phyloP scores from a whole-genome alignment of 306 rosid species.

The Quercus alba region DNA sequence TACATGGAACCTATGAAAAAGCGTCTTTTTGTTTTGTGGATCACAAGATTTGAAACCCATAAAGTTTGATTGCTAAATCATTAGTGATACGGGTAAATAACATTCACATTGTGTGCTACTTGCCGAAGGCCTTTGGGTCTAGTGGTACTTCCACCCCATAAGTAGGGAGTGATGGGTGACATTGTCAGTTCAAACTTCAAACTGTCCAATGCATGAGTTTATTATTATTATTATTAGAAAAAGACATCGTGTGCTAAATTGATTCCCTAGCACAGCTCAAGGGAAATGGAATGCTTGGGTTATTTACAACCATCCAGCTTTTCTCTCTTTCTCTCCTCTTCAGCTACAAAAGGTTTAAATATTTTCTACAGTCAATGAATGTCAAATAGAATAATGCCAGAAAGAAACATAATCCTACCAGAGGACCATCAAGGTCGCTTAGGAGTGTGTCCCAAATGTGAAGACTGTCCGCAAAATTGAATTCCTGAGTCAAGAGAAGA shows the following conservation, averaged over 20 bases:
- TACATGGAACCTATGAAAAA: background rate
- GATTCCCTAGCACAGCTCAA: background rate
- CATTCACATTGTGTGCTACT: background rate
- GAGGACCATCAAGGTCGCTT: slow-evolving; percentile 96
- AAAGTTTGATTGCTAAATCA: background rate
- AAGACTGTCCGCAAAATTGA: slow-evolving; percentile 92
- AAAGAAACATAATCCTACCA: slow-evolving; percentile 40
- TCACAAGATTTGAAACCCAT: background rate
- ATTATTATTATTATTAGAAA: too few species aligned
- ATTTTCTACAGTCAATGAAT: background rate
- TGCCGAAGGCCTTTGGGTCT: too few species aligned
- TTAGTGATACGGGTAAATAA: background rate
- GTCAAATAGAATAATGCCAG: slow-evolving; percentile 7
- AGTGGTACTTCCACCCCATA: too few species aligned
- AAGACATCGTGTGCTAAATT: background rate
- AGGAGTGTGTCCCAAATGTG: slow-evolving; percentile 94
- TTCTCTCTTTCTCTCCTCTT: background rate
- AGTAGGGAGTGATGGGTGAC: too few species aligned
- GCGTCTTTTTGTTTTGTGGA: background rate
- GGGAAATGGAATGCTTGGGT: background rate
- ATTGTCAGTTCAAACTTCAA: too few species aligned
- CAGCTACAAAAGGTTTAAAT: background rate
- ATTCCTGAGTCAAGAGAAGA: slow-evolving; percentile 94
- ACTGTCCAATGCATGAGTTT: too few species aligned
- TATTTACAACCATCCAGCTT: background rate